Evolutionary conservation across 2,329 filamentous ascomycete genomes (phyloP).

Genomic region (Colletotrichum phormii): DNA sequence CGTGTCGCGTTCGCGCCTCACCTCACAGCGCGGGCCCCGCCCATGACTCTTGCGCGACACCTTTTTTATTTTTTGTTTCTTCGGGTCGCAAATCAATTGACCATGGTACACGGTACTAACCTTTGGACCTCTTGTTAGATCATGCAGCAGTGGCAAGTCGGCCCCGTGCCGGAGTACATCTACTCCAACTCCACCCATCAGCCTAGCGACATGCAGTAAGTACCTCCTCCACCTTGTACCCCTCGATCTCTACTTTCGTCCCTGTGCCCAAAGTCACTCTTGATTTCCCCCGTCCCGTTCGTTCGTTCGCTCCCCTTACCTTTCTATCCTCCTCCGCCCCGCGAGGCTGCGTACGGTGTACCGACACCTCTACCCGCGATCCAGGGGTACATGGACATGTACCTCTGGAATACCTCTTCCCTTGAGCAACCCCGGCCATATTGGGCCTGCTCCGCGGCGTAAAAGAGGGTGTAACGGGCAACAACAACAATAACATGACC

Average conservation of each 20-base stretch:
- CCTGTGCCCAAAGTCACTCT: slow-evolving; percentile 18
- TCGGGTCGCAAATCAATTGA: slow-evolving; percentile 25
- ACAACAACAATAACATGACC: slow-evolving; percentile 29
- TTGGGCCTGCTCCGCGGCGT: slow-evolving; percentile 17
- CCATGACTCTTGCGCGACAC: slow-evolving; percentile 33
- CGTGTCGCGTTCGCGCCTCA: slow-evolving; percentile 33
- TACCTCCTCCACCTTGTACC: slow-evolving; percentile 52
- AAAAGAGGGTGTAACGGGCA: slow-evolving; percentile 31
- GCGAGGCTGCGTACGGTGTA: slow-evolving; percentile 29
- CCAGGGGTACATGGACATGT: slow-evolving; percentile 28
- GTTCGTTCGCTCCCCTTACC: slow-evolving; percentile 42
- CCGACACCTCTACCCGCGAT: slow-evolving; percentile 2
- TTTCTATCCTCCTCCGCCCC: slow-evolving; percentile 39
- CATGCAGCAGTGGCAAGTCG: slow-evolving; percentile 73
- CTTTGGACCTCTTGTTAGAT: slow-evolving; percentile 50
- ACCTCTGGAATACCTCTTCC: slow-evolving; percentile 18
- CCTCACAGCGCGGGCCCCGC: neutral
- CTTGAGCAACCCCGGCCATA: slow-evolving; percentile 27
- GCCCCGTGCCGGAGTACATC: slow-evolving; percentile 70
- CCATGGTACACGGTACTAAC: slow-evolving; percentile 31
- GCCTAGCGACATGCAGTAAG: slow-evolving; percentile 70
- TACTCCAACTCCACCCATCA: slow-evolving; percentile 64
- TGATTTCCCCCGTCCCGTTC: slow-evolving; percentile 22
- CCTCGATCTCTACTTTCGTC: slow-evolving; percentile 19
- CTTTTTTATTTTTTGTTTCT: slow-evolving; percentile 24